These are phyloP conservation scores for Wickerhamomyces bisporus DNA, from an alignment of 805 yeast genomes.

Conservation along the genomic window DNA sequence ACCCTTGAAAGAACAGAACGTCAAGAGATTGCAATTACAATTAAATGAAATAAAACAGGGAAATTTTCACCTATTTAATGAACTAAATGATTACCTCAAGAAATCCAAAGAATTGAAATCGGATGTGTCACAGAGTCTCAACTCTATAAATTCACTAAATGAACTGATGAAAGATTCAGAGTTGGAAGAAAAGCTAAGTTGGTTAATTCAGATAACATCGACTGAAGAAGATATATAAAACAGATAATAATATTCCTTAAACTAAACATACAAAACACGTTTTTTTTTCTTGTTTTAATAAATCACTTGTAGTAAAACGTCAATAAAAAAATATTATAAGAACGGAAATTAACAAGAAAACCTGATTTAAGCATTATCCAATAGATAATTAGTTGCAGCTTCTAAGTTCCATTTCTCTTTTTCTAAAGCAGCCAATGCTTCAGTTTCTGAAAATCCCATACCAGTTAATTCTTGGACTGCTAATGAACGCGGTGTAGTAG, in stretches of 20 bases:
- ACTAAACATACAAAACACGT: not conserved
- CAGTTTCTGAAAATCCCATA: slow-evolving; percentile 78
- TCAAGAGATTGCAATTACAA: slow-evolving; percentile 11
- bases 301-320: too few relatives aligned
- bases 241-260: not conserved
- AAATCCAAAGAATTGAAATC: slow-evolving; percentile 9
- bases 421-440: slow-evolving; percentile 64
- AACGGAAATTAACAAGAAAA: too few relatives aligned
- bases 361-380: slow-evolving; percentile 66
- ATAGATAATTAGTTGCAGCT: slow-evolving; percentile 79
- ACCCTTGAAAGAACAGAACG: slow-evolving; percentile 19
- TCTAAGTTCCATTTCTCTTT: slow-evolving; percentile 70
- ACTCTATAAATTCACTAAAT: slow-evolving; percentile 9
- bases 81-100: slow-evolving; percentile 8
- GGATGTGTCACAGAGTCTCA: slow-evolving; percentile 7
- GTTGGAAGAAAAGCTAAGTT: slow-evolving; percentile 7
- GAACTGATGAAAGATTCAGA: slow-evolving; percentile 6
- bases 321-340: too few relatives aligned
- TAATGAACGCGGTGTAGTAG: slow-evolving; percentile 42
- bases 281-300: too few relatives aligned
- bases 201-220: slow-evolving; percentile 6
- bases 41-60: slow-evolving; percentile 9
- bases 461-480: slow-evolving; percentile 77
- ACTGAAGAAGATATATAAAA: not conserved
- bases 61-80: slow-evolving; percentile 10